phyloP scores from a whole-genome alignment of 129 eudicot genomes.

The Escallonia rubra region DNA sequence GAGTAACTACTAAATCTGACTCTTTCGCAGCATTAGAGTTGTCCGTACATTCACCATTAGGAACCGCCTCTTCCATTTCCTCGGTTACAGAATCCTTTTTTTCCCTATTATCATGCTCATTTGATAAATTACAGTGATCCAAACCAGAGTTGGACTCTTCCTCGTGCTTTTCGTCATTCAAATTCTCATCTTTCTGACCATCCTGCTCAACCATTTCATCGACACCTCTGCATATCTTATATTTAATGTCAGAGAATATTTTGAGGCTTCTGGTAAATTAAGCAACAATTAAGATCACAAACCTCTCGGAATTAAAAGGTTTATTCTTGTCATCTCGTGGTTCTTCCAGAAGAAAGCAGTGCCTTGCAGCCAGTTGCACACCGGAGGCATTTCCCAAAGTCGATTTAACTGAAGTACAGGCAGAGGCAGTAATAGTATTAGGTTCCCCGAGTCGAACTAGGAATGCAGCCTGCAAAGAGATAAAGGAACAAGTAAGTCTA shows the following conservation, averaged over 20 bases:
- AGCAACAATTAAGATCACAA: slow-evolving; percentile 16
- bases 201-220: slow-evolving; percentile 37
- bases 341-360: slow-evolving; percentile 75
- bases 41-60: slow-evolving; percentile 17
- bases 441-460: slow-evolving; percentile 79
- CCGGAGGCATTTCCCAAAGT: slow-evolving; percentile 48
- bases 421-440: slow-evolving; percentile 55
- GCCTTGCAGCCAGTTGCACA: slow-evolving; percentile 74
- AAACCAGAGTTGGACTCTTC: slow-evolving; percentile 18
- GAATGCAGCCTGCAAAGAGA: slow-evolving; percentile 69
- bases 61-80: slow-evolving; percentile 24
- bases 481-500: slow-evolving; percentile 7
- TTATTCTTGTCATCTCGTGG: slow-evolving; percentile 52
- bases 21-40: slow-evolving; percentile 22
- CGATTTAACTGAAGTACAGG: slow-evolving; percentile 53
- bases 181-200: slow-evolving; percentile 27
- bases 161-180: slow-evolving; percentile 24
- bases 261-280: slow-evolving; percentile 1
- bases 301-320: slow-evolving; percentile 50
- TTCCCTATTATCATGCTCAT: slow-evolving; percentile 15
- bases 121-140: slow-evolving; percentile 8
- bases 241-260: slow-evolving; percentile 10
- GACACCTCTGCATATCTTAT: slow-evolving; percentile 39
- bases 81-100: slow-evolving; percentile 23
- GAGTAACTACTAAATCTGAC: slow-evolving; percentile 10